A percentile compares a stretch with the other conserved stretches of the same genome.
Evolutionary conservation across 1,139 yeast species (phyloP).

Genomic region (Nadsonia commutata): DNA sequence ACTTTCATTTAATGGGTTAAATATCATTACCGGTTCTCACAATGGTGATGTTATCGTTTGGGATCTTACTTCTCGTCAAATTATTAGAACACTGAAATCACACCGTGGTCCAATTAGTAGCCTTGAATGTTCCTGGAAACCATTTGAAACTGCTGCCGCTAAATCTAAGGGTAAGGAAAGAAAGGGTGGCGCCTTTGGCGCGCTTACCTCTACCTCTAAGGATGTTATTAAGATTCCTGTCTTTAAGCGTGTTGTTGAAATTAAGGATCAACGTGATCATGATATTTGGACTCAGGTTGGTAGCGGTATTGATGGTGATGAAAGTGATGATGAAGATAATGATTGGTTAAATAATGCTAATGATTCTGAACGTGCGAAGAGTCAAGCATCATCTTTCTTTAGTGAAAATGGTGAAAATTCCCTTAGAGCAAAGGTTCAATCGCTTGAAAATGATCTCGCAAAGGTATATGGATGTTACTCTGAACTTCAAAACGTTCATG

Average conservation of each 20-base stretch:
- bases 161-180: background rate
- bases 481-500: background rate
- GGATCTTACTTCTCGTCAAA: constrained; percentile 69
- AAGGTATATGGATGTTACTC: constrained; percentile 10
- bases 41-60: constrained; percentile 52
- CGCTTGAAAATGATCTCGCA: constrained; percentile 15
- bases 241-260: constrained; percentile 15
- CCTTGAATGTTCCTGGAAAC: constrained; percentile 1
- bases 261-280: constrained; percentile 11
- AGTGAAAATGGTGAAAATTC: constrained; percentile 10
- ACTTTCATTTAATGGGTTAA: constrained; percentile 64
- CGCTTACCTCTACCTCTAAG: constrained; percentile 8
- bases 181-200: constrained; percentile 9
- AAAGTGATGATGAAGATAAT: background rate
- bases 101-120: constrained; percentile 20
- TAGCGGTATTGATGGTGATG: constrained; percentile 1
- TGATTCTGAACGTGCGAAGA: constrained; percentile 7
- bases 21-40: constrained; percentile 58
- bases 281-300: constrained; percentile 13
- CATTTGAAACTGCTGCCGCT: background rate
- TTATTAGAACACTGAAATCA: constrained; percentile 48
- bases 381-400: constrained; percentile 7
- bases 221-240: constrained; percentile 13
- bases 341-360: background rate
- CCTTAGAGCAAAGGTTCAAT: constrained; percentile 13